Base-by-base conservation (phyloP, 2,329 filamentous ascomycete species). In the Gliomastix tumulicola region DNA sequence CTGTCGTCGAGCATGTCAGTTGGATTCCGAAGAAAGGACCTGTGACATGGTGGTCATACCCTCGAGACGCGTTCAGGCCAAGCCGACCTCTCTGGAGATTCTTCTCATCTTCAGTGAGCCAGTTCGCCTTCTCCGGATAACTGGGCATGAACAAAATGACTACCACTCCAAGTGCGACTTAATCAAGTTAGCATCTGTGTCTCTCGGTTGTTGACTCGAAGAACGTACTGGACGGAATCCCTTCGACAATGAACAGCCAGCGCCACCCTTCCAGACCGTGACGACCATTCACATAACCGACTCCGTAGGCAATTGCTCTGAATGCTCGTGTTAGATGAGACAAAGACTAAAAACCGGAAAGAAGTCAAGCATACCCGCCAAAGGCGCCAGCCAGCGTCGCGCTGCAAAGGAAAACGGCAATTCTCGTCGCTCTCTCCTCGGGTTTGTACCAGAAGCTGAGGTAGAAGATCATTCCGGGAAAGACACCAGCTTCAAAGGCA, bases 161-260 rank as follows among this genome's bases (percentile, higher is more conserved):
- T 2, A 61, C 53, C 8, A 79, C 46, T 3, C 76, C 79, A 13
- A 43, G 82, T 3, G 82, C 7, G 4, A 81, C 63, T 16, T 11
- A 11, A 19, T 9, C 9, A 25, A 25, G n/a, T n/a, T n/a, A n/a
- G n/a, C n/a, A n/a, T n/a, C n/a, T 25, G 22, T 25, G 9, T 9
- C 9, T n/a, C 22, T 25, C n/a, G 22, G 9, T 25, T 25, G 9
- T 25, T 33, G 31, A 18, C 15, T 33, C 20, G 7, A 34, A 38
- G 6, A 38, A 17, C 16, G 6, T 31, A 31, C 30, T 31, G 0
- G 62, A 12, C 13, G 33, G 12, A 10, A 37, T 12, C 28, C 86
- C 86, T 59, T 86, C 80, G 19, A 84, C 62, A 41, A 85, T 76
- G 48, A 81, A 82, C 38, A 82, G 79, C 79, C 73, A 82, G 1